phyloP scores from a whole-genome alignment of 345 rosid species.

The Cardamine chenopodiifolia region DNA sequence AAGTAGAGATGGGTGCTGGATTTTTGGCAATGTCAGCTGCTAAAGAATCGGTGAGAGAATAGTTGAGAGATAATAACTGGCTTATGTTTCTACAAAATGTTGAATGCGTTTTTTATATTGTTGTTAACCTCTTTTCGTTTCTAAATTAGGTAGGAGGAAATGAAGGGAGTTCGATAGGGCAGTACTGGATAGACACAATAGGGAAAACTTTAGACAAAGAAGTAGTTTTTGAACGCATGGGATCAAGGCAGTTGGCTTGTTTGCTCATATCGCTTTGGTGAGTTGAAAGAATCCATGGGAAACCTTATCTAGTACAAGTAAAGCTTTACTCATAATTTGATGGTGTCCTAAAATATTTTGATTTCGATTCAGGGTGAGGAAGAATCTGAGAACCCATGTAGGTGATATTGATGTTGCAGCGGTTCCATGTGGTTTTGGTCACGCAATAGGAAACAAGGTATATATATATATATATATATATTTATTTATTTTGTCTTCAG shows the following conservation, averaged over 20 bases:
- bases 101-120: background rate
- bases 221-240: constrained; percentile 91
- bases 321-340: background rate
- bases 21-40: constrained; percentile 99
- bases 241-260: constrained; percentile 94
- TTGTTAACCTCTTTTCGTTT: constrained; percentile 29
- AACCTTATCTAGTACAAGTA: background rate
- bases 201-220: constrained; percentile 89
- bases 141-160: constrained; percentile 90
- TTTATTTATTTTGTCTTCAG: background rate
- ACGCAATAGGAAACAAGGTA: constrained; percentile 99
- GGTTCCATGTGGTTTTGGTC: constrained; percentile 98
- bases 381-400: constrained; percentile 81
- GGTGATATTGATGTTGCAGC: constrained; percentile 98
- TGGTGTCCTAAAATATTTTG: background rate
- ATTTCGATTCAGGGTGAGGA: constrained; percentile 74
- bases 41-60: constrained; percentile 87
- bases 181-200: constrained; percentile 91
- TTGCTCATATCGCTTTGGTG: constrained; percentile 94
- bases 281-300: constrained; percentile 34
- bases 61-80: background rate
- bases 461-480: too few species aligned
- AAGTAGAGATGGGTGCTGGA: constrained; percentile 99
- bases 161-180: constrained; percentile 95
- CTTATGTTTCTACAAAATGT: too few species aligned